Conservation (phyloP, 257 asterid genomes). For the Craterostigma plantagineum region DNA sequence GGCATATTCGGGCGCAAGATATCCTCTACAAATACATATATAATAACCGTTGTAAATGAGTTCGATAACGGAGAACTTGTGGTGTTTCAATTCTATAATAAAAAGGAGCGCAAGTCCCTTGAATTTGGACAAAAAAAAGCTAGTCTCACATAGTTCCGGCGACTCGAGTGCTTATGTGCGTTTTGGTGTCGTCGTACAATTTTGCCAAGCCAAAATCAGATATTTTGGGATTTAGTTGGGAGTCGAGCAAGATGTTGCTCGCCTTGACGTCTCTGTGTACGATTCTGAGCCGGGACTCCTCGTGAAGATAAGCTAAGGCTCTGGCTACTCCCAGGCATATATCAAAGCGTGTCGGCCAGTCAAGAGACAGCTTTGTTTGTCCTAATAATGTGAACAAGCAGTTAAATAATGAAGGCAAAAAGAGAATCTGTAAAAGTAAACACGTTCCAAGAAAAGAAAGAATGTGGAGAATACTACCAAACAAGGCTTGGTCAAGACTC, state of each 20-base stretch:
- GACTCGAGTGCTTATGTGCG: constrained; percentile 67
- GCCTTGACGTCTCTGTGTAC: constrained; percentile 55
- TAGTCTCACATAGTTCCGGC: constrained; percentile 68
- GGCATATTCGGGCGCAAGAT: constrained; percentile 3
- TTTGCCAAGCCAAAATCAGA: constrained; percentile 54
- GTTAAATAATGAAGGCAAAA: too few relatives aligned
- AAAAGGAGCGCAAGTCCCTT: background rate
- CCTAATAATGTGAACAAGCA: too few relatives aligned
- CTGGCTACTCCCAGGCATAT: constrained; percentile 63
- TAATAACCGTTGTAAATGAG: too few relatives aligned
- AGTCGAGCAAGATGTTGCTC: constrained; percentile 40
- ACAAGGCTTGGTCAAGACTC: constrained; percentile 59
- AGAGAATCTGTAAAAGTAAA: background rate
- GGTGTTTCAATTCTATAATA: too few relatives aligned
- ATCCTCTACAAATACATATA: constrained; percentile 1
- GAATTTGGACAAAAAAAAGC: background rate
- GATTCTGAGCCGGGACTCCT: constrained; percentile 37
- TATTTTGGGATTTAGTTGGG: constrained; percentile 27
- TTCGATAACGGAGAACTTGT: too few relatives aligned
- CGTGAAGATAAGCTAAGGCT: constrained; percentile 56
- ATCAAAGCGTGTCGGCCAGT: constrained; percentile 41
- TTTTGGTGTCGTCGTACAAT: constrained; percentile 34
- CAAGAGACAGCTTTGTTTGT: constrained; percentile 17
- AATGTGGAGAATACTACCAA: constrained; percentile 34
- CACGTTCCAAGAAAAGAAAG: background rate